Base-by-base conservation (phyloP, 2,329 filamentous ascomycete genomes). In the Myotisia sp. region DNA sequence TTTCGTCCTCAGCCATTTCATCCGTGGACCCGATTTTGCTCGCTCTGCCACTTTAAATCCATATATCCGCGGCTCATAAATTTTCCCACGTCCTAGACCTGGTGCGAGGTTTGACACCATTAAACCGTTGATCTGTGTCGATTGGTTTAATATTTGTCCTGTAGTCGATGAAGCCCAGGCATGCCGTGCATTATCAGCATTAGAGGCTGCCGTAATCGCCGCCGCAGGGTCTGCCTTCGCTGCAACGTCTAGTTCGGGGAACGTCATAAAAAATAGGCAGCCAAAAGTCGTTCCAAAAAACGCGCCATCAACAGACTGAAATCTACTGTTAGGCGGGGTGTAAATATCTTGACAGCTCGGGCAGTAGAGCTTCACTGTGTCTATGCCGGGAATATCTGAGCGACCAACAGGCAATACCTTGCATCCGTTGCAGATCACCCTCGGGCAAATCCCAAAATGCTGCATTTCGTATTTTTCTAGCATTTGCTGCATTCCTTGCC, bases 201-300 rank as follows among this genome's bases (percentile, higher is more conserved):
- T 59, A 46, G 37, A 35, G 37, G 18, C 44, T 42, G 29, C 37
- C n/a, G 29, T 33, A 24, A 53, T 42, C 33, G 50, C 50, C 9
- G 56, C 37, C 3, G 52, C 39, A 24, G 38, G 48, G 28, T 76
- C 76, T 47, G 75, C 74, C 50, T 79, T 77, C 30, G 65, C 67
- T 37, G 66, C 67, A 39, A 95, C 74, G 47, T 94, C 85, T 52
- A 94, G 80, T 53, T 98, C 90, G 22, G 90, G 87, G 58, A 95
- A 98, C 24, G 87, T 98, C 67, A 98, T 87, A 55, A 98, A 84
- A 64, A 98, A 98, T 39, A 98, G 74, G 29, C 85, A 85, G 41
- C 86, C 86, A 56, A 98, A 98, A 0, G 90, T 98, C 35, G 90
- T 87, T 30, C 90, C 90, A 52, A 98, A 98, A 65, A 95, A 98